Conservation (phyloP, 345 rosid species). For the Populus simonii region DNA sequence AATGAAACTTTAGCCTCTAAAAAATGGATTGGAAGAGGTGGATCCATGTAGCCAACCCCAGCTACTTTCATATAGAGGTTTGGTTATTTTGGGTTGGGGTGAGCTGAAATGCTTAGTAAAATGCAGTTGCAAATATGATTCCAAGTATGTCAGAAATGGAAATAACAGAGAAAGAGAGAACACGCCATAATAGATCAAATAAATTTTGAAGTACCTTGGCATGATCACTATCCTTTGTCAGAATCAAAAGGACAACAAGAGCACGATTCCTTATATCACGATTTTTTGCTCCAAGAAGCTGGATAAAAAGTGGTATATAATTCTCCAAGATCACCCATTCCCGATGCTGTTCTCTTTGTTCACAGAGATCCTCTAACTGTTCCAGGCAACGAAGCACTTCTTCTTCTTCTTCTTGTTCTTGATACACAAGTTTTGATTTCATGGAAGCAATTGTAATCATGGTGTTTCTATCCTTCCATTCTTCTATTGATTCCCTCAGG, state of each 20-base stretch:
- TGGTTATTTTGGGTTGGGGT: not conserved
- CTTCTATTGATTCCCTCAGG: slow-evolving; percentile 64
- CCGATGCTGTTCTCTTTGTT: slow-evolving; percentile 50
- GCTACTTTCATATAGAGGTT: not conserved
- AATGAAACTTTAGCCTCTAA: not conserved
- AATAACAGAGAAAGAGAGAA: not conserved
- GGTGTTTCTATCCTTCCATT: slow-evolving; percentile 71
- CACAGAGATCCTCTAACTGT: slow-evolving; percentile 53
- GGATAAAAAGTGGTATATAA: slow-evolving; percentile 48
- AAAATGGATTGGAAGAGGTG: not conserved
- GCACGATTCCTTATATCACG: slow-evolving; percentile 39
- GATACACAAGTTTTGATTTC: slow-evolving; percentile 43
- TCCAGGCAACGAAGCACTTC: slow-evolving; percentile 49
- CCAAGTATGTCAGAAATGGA: not conserved
- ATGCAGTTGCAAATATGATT: not conserved
- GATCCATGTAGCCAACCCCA: not conserved
- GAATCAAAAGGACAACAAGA: slow-evolving; percentile 44
- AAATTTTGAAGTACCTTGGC: slow-evolving; percentile 49
- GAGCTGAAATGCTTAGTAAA: not conserved
- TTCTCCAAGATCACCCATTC: slow-evolving; percentile 68
- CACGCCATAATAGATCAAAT: not conserved
- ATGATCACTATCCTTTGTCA: slow-evolving; percentile 50
- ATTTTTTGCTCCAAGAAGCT: slow-evolving; percentile 43
- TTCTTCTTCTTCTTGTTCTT: slow-evolving; percentile 29
- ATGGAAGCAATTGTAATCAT: slow-evolving; percentile 61